Percentiles rank a stretch among this genome's conserved stretches.
Evolutionary conservation across 371 early-diverging fungal genomes (phyloP).

Genomic region (Lichtheimia ornata): DNA sequence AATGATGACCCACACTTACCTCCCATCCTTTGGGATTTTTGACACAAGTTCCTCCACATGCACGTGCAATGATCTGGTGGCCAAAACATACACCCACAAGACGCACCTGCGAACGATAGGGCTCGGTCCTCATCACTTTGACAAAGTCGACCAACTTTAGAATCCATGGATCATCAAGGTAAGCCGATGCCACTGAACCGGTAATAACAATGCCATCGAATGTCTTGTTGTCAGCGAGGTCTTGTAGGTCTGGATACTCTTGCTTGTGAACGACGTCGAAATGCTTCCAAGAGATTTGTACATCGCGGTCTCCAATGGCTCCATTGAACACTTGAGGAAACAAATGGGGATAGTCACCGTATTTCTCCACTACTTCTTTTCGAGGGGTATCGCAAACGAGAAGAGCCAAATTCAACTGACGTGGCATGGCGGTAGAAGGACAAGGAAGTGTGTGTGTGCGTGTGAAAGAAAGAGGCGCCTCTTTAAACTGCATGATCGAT

Average conservation of each 20-base stretch:
- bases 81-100: slow-evolving; percentile 77
- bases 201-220: slow-evolving; percentile 37
- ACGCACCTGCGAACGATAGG: slow-evolving; percentile 14
- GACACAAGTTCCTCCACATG: slow-evolving; percentile 57
- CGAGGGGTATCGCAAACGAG: slow-evolving; percentile 61
- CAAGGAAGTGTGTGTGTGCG: too few relatives aligned
- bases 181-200: slow-evolving; percentile 39
- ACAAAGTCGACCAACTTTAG: slow-evolving; percentile 54
- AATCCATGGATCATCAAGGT: slow-evolving; percentile 65
- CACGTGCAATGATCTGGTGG: slow-evolving; percentile 75
- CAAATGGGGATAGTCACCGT: slow-evolving; percentile 56
- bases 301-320: slow-evolving; percentile 25
- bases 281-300: slow-evolving; percentile 32
- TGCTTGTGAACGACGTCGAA: slow-evolving; percentile 47
- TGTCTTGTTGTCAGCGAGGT: slow-evolving; percentile 23
- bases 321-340: slow-evolving; percentile 35
- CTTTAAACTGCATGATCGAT: too few relatives aligned
- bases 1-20: slow-evolving; percentile 27
- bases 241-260: slow-evolving; percentile 39
- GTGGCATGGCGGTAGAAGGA: slow-evolving; percentile 14
- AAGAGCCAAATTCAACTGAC: slow-evolving; percentile 37
- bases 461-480: neutral
- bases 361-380: slow-evolving; percentile 43
- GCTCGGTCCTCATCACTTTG: slow-evolving; percentile 17
- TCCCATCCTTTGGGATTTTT: slow-evolving; percentile 74